These are phyloP conservation scores for Syncephalis plumigaleata DNA, from an alignment of 371 early-diverging fungal genomes.

Conservation along the genomic window DNA sequence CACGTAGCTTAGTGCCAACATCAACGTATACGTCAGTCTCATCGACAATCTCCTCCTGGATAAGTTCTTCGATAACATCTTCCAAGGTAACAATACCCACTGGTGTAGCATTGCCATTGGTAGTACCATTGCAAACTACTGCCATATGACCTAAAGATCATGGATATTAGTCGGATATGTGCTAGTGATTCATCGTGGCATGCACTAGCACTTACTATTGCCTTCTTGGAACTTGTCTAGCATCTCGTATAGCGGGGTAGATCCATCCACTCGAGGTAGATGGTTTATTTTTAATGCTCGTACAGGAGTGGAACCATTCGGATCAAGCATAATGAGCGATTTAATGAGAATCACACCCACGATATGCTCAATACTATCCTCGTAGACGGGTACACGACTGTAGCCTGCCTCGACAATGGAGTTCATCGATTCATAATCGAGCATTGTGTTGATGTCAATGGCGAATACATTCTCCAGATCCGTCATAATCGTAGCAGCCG, in stretches of 20 bases:
- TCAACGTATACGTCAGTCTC: constrained; percentile 90
- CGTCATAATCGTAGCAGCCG: constrained; percentile 73
- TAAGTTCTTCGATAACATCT: constrained; percentile 91
- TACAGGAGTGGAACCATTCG: constrained; percentile 58
- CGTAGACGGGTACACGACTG: constrained; percentile 73
- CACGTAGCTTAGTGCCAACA: constrained; percentile 18
- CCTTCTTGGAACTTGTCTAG: constrained; percentile 87
- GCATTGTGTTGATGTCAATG: constrained; percentile 39
- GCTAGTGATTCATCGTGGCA: not conserved
- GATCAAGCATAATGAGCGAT: constrained; percentile 63
- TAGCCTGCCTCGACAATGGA: constrained; percentile 71
- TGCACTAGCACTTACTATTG: constrained; percentile 30
- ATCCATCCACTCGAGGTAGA: constrained; percentile 49
- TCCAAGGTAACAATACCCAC: constrained; percentile 88
- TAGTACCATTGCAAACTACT: constrained; percentile 31
- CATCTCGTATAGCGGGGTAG: constrained; percentile 72
- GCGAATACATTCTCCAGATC: constrained; percentile 67
- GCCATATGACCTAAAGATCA: constrained; percentile 36
- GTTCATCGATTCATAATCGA: constrained; percentile 32
- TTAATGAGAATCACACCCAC: constrained; percentile 85
- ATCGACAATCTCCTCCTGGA: constrained; percentile 86
- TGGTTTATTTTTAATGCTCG: constrained; percentile 43
- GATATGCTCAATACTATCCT: constrained; percentile 39
- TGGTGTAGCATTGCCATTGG: constrained; percentile 25
- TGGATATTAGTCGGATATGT: not conserved